A percentile compares a stretch with the other conserved stretches of the same genome.
These are phyloP conservation scores for Fusarium nisikadoi DNA, from an alignment of 2,329 filamentous ascomycete species.

Conservation along the genomic window DNA sequence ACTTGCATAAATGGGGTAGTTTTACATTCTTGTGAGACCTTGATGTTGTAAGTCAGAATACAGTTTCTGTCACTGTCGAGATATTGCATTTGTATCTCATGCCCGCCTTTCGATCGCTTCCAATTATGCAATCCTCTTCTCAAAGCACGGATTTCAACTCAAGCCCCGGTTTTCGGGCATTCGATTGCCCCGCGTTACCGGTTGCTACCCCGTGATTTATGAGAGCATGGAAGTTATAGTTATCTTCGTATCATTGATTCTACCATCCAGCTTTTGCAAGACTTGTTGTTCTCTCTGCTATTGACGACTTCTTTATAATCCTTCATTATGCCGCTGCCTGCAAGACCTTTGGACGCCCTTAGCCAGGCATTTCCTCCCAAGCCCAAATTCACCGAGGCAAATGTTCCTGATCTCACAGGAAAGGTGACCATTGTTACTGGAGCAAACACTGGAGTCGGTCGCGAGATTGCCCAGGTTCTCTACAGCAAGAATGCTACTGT, in stretches of 20 bases:
- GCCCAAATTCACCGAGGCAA: conserved; percentile 56
- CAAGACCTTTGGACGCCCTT: conserved; percentile 26
- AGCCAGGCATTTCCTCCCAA: conserved; percentile 40
- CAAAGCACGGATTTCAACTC: neutral
- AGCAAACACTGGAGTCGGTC: conserved; percentile 58
- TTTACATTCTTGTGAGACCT: neutral
- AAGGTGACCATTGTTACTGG: conserved; percentile 67
- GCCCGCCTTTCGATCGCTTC: neutral
- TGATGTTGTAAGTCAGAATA: neutral
- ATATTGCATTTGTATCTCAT: neutral
- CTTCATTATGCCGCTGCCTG: conserved; percentile 6
- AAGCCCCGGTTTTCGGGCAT: conserved; percentile 2
- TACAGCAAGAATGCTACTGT: conserved; percentile 65
- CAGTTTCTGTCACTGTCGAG: neutral
- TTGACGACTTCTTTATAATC: neutral
- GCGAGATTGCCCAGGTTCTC: conserved; percentile 63
- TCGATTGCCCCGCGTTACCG: conserved; percentile 31
- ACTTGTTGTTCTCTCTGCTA: neutral
- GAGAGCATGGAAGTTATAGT: neutral
- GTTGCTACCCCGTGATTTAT: conserved; percentile 5
- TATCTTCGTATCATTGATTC: neutral
- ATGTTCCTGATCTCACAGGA: conserved; percentile 66
- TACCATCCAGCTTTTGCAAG: neutral
- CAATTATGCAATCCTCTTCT: neutral
- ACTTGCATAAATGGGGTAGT: conserved; percentile 12